phyloP scores from a whole-genome alignment of 1,284 basidiomycete genomes.

The Meripilus lineatus region DNA sequence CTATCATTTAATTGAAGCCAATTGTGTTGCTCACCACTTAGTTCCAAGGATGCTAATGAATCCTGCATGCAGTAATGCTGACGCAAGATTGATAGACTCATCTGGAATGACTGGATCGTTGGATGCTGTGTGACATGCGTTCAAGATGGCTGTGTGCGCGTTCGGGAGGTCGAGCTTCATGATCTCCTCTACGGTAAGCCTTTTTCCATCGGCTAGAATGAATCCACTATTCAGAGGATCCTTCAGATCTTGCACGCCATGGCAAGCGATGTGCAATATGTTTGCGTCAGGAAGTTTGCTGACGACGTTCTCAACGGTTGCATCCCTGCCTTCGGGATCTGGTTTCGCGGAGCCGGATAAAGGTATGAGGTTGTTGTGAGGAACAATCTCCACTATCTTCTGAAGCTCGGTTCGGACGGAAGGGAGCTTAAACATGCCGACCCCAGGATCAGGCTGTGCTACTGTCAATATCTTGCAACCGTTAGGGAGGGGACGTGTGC shows the following conservation, averaged over 20 bases:
- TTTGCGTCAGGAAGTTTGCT: neutral
- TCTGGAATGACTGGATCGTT: slow-evolving; percentile 1
- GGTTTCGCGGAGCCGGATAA: neutral
- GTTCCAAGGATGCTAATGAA: slow-evolving; percentile 9
- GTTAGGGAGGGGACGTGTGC: no score
- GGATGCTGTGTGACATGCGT: slow-evolving; percentile 13
- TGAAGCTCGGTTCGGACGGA: no score
- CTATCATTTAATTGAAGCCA: no score
- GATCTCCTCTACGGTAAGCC: slow-evolving; percentile 8
- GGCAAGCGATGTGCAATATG: slow-evolving; percentile 12
- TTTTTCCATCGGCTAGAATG: slow-evolving; percentile 6
- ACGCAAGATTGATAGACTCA: slow-evolving; percentile 9
- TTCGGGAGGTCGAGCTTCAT: slow-evolving; percentile 1
- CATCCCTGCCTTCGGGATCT: neutral
- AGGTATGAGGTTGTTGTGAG: no score
- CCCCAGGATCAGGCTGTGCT: no score
- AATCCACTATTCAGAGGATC: slow-evolving; percentile 10
- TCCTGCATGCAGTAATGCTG: slow-evolving; percentile 8
- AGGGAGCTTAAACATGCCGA: no score
- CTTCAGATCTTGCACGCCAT: slow-evolving; percentile 6
- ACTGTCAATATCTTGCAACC: no score
- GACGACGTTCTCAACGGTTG: neutral
- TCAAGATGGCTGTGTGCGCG: slow-evolving; percentile 9
- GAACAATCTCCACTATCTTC: no score
- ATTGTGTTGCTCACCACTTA: slow-evolving; percentile 13